Evolutionary conservation across 1,284 basidiomycete species (phyloP).

Genomic region (Tetrapyrgos nigripes): DNA sequence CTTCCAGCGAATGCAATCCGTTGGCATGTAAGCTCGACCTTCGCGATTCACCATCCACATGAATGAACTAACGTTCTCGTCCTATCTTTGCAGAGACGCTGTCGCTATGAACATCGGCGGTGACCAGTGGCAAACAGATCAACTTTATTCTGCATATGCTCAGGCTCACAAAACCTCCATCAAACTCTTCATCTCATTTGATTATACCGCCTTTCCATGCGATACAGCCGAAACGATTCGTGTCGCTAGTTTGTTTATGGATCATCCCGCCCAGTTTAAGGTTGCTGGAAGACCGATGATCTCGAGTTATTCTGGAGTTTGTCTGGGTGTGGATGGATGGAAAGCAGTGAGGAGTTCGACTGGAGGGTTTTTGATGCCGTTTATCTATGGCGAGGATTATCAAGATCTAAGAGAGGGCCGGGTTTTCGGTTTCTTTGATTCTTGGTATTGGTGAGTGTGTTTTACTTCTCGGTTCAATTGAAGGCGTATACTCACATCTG

Average conservation of each 20-base stretch:
- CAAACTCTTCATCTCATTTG: slow-evolving; percentile 55
- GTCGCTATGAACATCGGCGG: slow-evolving; percentile 51
- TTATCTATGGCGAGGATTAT: slow-evolving; percentile 47
- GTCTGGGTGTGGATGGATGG: slow-evolving; percentile 48
- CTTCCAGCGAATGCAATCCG: slow-evolving; percentile 41
- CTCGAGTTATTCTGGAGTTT: slow-evolving; percentile 47
- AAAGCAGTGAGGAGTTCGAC: slow-evolving; percentile 42
- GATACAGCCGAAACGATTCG: slow-evolving; percentile 36
- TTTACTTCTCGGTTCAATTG: neutral
- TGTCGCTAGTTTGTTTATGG: slow-evolving; percentile 36
- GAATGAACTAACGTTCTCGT: neutral
- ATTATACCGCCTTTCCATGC: slow-evolving; percentile 47
- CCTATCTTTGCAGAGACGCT: slow-evolving; percentile 42
- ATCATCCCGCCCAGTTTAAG: slow-evolving; percentile 46
- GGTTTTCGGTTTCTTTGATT: slow-evolving; percentile 43
- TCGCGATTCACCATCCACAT: too few relatives aligned
- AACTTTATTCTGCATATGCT: slow-evolving; percentile 44
- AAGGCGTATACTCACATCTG: neutral
- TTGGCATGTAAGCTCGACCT: slow-evolving; percentile 41
- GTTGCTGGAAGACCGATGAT: slow-evolving; percentile 46
- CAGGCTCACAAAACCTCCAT: too few relatives aligned
- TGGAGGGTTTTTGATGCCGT: slow-evolving; percentile 51
- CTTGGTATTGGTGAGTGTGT: slow-evolving; percentile 49
- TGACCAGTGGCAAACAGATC: slow-evolving; percentile 43
- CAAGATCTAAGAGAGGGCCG: slow-evolving; percentile 13